Evolutionary conservation across 2,329 filamentous ascomycete species (phyloP), one percentile per base, ranked within the genome.

Genomic region (Chalara sp.): DNA sequence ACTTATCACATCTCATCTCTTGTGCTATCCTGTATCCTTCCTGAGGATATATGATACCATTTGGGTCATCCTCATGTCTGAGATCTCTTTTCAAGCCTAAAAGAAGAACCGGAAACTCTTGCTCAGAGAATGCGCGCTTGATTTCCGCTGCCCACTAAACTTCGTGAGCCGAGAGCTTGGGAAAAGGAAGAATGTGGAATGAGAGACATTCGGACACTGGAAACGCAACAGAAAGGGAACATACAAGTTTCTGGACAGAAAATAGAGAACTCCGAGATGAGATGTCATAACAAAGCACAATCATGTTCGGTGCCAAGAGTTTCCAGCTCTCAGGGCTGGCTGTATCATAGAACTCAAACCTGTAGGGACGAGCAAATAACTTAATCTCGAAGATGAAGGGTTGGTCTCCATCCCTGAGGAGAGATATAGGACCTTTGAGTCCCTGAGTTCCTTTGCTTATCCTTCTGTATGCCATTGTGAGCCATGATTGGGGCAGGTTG

Each of bases 281-380:
- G 59, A 84, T 81, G 60, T 83, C 80, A 60, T 79, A 84, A 65
- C 80, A 83, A 52, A 83, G 66, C 31, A 83, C 67, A 47, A 83
- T 67, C 32, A 83, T 67, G 62, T 84, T 75, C 0, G 81, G 81
- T 11, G 72, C 71, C 13, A 83, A 67, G n/a, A 76, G 67, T 44
- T 70, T 74, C 81, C 81, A 84, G 61, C 73, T 77, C 29, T 78
- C 74, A 5, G 80, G 79, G 58, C 72, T 73, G 6, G 76, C 73
- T 1, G 80, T 83, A 61, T 84, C 81, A 56, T 74, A 76, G 58
- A 83, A 81, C 60, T 81, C 76, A 55, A 84, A 71, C 30, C 76
- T 72, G 60, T 77, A 80, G 4, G 63, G 56, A 6, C 68, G 65
- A 44, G 69, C 74, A 56, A 70, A 68, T 40, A 72, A 71, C 48